Base-by-base conservation (phyloP, 352 stramenopile genomes). In the Phytopythium vexans region DNA sequence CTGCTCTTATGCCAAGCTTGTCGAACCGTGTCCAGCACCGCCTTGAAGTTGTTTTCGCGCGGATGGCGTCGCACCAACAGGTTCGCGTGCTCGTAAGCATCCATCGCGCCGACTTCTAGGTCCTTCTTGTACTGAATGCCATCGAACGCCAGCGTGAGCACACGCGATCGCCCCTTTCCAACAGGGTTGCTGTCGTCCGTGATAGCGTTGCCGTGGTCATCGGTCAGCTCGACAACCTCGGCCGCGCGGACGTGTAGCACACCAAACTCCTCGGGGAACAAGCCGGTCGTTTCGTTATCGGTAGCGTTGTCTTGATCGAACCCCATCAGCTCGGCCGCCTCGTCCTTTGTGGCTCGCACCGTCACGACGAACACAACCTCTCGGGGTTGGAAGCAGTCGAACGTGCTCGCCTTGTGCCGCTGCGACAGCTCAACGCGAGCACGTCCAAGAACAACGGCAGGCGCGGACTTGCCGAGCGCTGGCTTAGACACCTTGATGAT, bases 321-420 rank as follows among this genome's bases (percentile, higher is more conserved):
- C 4, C 74, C 76, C 67, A 89, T 80, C 2, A 73, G 63, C 42
- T 94, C 80, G 7, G 70, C 66, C 7, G 73, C 82, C 72, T 92
- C 85, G 41, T 89, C 78, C 27, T 64, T 61, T 1, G 72, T 81
- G 10, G 76, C 72, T 41, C 69, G 64, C 8, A 99, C 60, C 14
- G 70, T 78, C 42, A 99, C 64, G 11, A 99, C 69, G 67, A 98
- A 99, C 6, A 99, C 63, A 46, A 98, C 93, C 57, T 99, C 96
- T 43, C 96, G 88, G 15, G 97, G 76, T 40, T 89, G 73, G 32
- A 98, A 77, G 7, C 67, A 65, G 66, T 99, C 96, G 74, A 98
- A 99, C 2, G 48, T 40, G 45, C 64, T 68, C 10, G 56, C 54
- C 10, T 85, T 60, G 48, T 88, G 71, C 1, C 62, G 59, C 36